Base-by-base conservation (phyloP, 164 flowering plant genomes). In the Platanus orientalis region DNA sequence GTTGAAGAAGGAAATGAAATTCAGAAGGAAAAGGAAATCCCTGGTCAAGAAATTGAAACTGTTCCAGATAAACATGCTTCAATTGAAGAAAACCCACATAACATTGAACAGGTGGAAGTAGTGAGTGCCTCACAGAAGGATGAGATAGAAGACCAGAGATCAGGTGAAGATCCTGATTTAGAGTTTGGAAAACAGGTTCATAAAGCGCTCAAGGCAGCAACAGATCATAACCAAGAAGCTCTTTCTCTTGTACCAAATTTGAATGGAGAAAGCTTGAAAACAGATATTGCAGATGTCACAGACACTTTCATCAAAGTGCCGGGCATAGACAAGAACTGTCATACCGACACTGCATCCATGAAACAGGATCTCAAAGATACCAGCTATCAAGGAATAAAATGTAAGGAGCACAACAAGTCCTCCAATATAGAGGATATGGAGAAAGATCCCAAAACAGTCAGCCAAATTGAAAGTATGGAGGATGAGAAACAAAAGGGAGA, bases 401-500 rank as follows among this genome's bases (percentile, higher is more conserved):
- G 30, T 55, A 60, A 63, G 32, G 71, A 61, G 53, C 12, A 51
- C 45, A 64, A 65, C 20, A 47, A 29, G 19, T 45, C 48, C 28
- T 36, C 27, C 49, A 50, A 54, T 58, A 6, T 29, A 20, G 57
- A 17, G 27, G 34, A 4, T n/a, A 52, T 45, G 52, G 60, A 42
- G 49, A 68, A 34, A 34, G 42, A 19, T 65, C 28, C 61, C 14
- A 51, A 61, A 69, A 59, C 66, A 56, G 36, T 25, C 25, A 13
- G 21, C 28, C 27, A 17, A 59, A 64, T 26, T 57, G 73, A 70
- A 68, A 58, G 51, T 3, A 65, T 17, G 44, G 60, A 28, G 16
- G 17, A 47, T 29, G 69, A 64, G 23, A 65, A 55, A 63, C 27
- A 49, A 14, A 64, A 58, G 49, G 69, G 23, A 70, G 68, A 68